Evolutionary conservation across 305 asterid species (phyloP).

Genomic region (Rubia tinctorum): DNA sequence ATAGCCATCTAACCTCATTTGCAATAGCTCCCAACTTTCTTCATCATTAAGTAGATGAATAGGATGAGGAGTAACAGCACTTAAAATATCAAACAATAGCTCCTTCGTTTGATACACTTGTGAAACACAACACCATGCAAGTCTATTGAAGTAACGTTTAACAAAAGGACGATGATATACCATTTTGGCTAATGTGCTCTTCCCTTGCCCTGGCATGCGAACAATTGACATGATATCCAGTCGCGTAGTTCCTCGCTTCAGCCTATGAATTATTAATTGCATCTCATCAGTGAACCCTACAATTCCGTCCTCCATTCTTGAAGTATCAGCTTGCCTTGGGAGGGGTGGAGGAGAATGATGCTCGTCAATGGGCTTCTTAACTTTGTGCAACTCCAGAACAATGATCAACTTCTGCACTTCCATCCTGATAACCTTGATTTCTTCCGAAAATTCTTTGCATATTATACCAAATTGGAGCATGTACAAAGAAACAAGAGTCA

Average conservation of each 20-base stretch:
- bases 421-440: background rate
- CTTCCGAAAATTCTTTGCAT: slow-evolving; percentile 1
- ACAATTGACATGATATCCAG: too few species aligned
- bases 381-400: background rate
- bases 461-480: slow-evolving; percentile 10
- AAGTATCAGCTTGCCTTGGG: slow-evolving; percentile 3
- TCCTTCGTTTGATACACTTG: slow-evolving; percentile 11
- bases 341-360: too few species aligned
- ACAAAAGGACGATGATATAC: too few species aligned
- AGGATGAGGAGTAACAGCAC: background rate
- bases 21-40: background rate
- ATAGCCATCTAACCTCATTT: background rate
- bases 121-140: slow-evolving; percentile 18
- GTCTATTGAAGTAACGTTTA: background rate
- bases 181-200: background rate
- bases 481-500: background rate
- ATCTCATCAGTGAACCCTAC: slow-evolving; percentile 38
- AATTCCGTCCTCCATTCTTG: slow-evolving; percentile 1
- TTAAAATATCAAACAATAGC: slow-evolving; percentile 16
- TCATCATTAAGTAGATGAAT: background rate
- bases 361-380: too few species aligned
- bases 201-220: too few species aligned
- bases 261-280: slow-evolving; percentile 15
- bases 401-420: slow-evolving; percentile 2
- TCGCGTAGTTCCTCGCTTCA: slow-evolving; percentile 18